Conservation (phyloP, 202 grass and related monocot species). For the Setaria viridis region DNA sequence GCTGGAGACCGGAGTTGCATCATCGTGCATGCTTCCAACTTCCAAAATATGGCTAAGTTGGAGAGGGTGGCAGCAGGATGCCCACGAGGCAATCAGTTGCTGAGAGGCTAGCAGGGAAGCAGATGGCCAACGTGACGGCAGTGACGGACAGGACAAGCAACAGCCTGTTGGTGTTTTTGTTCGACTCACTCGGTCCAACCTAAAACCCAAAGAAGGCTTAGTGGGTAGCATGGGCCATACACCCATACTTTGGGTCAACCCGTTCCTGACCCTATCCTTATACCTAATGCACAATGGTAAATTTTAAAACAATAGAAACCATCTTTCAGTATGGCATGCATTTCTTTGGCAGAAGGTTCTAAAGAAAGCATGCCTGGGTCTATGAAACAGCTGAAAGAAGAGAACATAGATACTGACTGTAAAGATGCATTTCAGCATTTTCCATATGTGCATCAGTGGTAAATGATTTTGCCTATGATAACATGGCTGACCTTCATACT, state of each 20-base stretch:
- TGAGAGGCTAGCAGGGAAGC: background rate
- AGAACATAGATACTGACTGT: constrained; percentile 7
- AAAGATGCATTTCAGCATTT: background rate
- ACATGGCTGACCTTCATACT: background rate
- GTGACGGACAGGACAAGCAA: background rate
- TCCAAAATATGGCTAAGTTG: background rate
- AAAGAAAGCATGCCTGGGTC: background rate
- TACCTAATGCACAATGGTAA: background rate
- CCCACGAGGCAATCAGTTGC: background rate
- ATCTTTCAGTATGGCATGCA: background rate
- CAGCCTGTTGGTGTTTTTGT: background rate
- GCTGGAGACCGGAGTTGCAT: too few species aligned
- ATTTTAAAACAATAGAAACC: constrained; percentile 9
- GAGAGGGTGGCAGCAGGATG: constrained; percentile 1
- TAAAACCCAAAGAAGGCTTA: background rate
- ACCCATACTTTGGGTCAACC: background rate
- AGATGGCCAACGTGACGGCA: background rate
- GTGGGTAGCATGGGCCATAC: background rate
- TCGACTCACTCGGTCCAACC: background rate
- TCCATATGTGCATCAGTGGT: background rate
- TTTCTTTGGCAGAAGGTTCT: constrained; percentile 29
- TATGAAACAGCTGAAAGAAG: background rate
- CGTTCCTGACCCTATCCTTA: background rate
- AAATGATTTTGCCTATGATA: constrained; percentile 15
- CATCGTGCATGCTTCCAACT: too few species aligned